Evolutionary conservation across 2,329 filamentous ascomycete species (phyloP).

Genomic region (Verticillium nubilum): DNA sequence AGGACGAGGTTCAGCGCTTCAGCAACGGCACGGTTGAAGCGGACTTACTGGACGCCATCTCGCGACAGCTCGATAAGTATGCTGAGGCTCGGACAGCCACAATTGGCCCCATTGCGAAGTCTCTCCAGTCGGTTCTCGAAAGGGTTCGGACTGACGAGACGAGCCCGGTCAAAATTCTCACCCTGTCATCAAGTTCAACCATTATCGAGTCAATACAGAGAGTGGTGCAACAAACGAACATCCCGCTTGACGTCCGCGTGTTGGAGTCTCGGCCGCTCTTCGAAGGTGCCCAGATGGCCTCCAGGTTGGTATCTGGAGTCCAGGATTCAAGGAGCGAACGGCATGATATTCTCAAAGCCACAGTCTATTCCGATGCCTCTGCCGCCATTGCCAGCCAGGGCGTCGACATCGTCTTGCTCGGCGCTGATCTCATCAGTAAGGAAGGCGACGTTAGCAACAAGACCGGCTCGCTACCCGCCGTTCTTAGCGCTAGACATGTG

Average conservation of each 20-base stretch:
- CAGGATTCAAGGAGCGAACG: conserved; percentile 14
- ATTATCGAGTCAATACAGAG: conserved; percentile 44
- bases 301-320: conserved; percentile 26
- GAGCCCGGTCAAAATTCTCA: conserved; percentile 44
- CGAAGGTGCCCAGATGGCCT: conserved; percentile 56
- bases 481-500: conserved; percentile 47
- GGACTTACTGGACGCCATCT: conserved; percentile 12
- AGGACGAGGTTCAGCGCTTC: conserved; percentile 21
- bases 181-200: conserved; percentile 58
- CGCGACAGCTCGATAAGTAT: conserved; percentile 8
- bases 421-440: conserved; percentile 56
- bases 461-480: conserved; percentile 54
- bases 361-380: conserved; percentile 55
- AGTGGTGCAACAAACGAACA: conserved; percentile 25
- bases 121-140: neutral
- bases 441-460: conserved; percentile 61
- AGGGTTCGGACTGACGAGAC: neutral
- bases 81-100: conserved; percentile 16
- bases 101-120: conserved; percentile 22
- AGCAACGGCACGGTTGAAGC: conserved; percentile 9
- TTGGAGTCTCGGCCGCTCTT: conserved; percentile 63
- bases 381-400: conserved; percentile 44
- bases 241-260: conserved; percentile 48
- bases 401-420: conserved; percentile 56
- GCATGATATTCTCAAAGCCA: conserved; percentile 19